Percentiles rank a stretch among this genome's conserved stretches.
Conservation (phyloP, 805 yeast species). For the Pichia eremophila region DNA sequence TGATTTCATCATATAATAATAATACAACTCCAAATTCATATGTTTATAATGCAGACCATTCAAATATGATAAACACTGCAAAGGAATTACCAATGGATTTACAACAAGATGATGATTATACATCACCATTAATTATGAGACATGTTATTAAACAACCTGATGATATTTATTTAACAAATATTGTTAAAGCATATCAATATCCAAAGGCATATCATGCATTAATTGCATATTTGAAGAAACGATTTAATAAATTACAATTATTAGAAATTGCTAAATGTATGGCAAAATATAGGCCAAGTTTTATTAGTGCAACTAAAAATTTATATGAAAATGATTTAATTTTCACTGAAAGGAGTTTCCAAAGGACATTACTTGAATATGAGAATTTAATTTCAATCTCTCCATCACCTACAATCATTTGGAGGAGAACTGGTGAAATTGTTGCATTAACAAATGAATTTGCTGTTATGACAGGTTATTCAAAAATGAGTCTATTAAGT, state of each 20-base stretch:
- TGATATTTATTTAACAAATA: constrained; percentile 36
- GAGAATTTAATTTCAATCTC: constrained; percentile 47
- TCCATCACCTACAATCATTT: constrained; percentile 72
- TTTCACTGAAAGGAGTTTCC: constrained; percentile 50
- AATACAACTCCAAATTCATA: constrained; percentile 32
- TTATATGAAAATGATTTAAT: constrained; percentile 63
- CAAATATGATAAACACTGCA: constrained; percentile 43
- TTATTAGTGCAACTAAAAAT: constrained; percentile 66
- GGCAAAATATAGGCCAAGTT: constrained; percentile 66
- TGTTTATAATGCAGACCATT: constrained; percentile 41
- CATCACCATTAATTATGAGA: constrained; percentile 48
- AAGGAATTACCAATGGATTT: constrained; percentile 33
- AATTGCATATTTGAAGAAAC: constrained; percentile 41
- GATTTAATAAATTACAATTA: constrained; percentile 36
- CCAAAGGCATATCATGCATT: constrained; percentile 56
- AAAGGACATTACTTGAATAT: constrained; percentile 47
- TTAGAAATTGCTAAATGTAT: constrained; percentile 43
- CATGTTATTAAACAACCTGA: constrained; percentile 46
- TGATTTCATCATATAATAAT: constrained; percentile 26
- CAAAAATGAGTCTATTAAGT: constrained; percentile 45
- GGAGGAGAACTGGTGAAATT: constrained; percentile 83
- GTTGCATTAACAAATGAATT: constrained; percentile 72
- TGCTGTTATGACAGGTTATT: constrained; percentile 58
- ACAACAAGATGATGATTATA: constrained; percentile 33
- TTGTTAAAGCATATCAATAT: constrained; percentile 44